Evolutionary conservation across 768 basidiomycete genomes (phyloP).

Genomic region (Pleurotus ostreatus): DNA sequence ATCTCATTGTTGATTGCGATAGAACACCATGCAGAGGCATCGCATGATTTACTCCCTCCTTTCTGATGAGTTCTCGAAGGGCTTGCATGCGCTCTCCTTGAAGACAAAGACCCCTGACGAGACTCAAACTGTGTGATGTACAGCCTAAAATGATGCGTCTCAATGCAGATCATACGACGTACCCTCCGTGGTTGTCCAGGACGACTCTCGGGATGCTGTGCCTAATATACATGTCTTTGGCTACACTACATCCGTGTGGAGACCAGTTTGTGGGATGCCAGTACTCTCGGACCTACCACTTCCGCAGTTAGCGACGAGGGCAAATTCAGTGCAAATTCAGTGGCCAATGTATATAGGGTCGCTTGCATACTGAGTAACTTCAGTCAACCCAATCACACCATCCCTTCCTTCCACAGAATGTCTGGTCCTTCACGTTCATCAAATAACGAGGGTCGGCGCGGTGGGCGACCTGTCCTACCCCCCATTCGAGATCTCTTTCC

Average conservation of each 20-base stretch:
- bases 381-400: not conserved
- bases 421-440: constrained; percentile 17
- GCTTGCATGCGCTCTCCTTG: constrained; percentile 75
- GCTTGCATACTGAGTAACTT: not conserved
- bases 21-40: constrained; percentile 80
- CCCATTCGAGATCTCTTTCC: constrained; percentile 68
- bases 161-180: not conserved
- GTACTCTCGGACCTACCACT: constrained; percentile 2
- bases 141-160: constrained; percentile 6
- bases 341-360: constrained; percentile 4
- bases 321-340: not conserved
- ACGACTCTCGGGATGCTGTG: not conserved
- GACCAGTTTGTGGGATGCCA: not conserved
- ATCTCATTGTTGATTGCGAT: constrained; percentile 11
- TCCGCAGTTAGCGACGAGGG: not conserved
- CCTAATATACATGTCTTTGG: not conserved
- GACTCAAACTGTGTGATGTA: constrained; percentile 9
- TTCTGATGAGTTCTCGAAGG: constrained; percentile 63
- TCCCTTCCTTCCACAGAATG: constrained; percentile 6
- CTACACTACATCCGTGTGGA: constrained; percentile 1
- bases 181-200: constrained; percentile 6
- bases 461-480: constrained; percentile 59
- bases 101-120: constrained; percentile 69
- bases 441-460: constrained; percentile 19
- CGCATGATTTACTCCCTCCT: constrained; percentile 73